A percentile compares a stretch with the other conserved stretches of the same genome.
These are phyloP conservation scores for sweet orange (Citrus sinensis) DNA, from an alignment of 345 rosid species.

Conservation along the genomic window DVS_A1.0 CM039168.1:30179501-30180000, in stretches of 20 bases:
- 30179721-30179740: background rate
- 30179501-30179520: slow-evolving; percentile 14
- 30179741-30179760: background rate
- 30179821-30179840: background rate
- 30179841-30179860: background rate
- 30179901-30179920: slow-evolving; percentile 2
- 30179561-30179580: slow-evolving; percentile 9
- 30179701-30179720: background rate
- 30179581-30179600: slow-evolving; percentile 6
- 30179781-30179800: background rate
- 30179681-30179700: slow-evolving; percentile 6
- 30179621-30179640: background rate
- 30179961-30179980: slow-evolving; percentile 5
- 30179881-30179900: slow-evolving; percentile 4
- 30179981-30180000: background rate
- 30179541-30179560: slow-evolving; percentile 17
- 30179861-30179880: background rate
- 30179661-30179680: background rate
- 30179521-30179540: background rate
- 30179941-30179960: background rate
- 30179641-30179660: background rate
- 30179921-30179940: background rate
- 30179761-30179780: background rate
- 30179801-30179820: background rate
- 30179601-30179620: slow-evolving; percentile 17